Evolutionary conservation across 202 grass and related monocot genomes (phyloP).

Genomic region (Setaria viridis): DNA sequence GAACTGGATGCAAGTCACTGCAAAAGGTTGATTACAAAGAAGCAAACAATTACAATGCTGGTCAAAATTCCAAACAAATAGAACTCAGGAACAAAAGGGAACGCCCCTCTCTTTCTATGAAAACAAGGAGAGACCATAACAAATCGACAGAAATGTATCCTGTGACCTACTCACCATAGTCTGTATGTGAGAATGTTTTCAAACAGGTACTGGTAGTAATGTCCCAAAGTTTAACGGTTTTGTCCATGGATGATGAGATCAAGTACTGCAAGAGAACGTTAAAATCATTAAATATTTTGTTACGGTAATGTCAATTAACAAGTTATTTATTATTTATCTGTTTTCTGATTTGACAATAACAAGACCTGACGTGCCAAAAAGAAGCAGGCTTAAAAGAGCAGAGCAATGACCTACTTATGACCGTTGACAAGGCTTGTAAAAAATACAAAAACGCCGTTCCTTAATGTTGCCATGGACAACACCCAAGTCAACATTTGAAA

Average conservation of each 20-base stretch:
- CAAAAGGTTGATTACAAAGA: slow-evolving; percentile 33
- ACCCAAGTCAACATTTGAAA: slow-evolving; percentile 2
- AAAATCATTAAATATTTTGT: not conserved
- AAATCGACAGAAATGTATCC: slow-evolving; percentile 36
- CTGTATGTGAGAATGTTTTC: slow-evolving; percentile 96
- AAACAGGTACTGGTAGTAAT: slow-evolving; percentile 79
- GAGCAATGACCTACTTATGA: not conserved
- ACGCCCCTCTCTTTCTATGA: not conserved
- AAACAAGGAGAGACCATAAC: slow-evolving; percentile 11
- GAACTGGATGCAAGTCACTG: slow-evolving; percentile 99
- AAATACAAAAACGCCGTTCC: not conserved
- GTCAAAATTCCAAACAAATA: slow-evolving; percentile 36
- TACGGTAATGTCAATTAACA: not conserved
- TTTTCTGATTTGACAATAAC: not conserved
- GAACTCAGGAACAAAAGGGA: slow-evolving; percentile 22
- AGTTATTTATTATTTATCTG: not conserved
- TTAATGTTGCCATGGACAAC: not conserved
- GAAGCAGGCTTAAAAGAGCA: not conserved
- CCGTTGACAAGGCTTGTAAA: not conserved
- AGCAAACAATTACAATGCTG: slow-evolving; percentile 23
- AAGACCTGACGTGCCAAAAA: not conserved
- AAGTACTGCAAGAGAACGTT: slow-evolving; percentile 66
- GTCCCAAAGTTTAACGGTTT: slow-evolving; percentile 94
- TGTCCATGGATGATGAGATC: slow-evolving; percentile 99
- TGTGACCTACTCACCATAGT: slow-evolving; percentile 77